phyloP scores from a whole-genome alignment of 441 rosid species.

The Gossypium schwendimanii region DNA sequence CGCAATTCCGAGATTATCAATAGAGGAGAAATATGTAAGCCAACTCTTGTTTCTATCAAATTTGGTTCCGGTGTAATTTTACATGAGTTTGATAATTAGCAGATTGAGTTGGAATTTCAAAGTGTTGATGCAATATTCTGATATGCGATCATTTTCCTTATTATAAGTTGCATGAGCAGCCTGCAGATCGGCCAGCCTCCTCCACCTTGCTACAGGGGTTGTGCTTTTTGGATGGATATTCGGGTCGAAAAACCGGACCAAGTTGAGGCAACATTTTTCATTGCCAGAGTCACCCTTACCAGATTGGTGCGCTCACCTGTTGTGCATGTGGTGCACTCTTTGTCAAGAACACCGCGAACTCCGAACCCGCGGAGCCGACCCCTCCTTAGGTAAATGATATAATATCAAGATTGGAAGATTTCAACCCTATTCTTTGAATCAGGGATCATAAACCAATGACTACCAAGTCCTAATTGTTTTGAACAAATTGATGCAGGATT shows the following conservation, averaged over 20 bases:
- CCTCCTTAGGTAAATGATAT: constrained; percentile 21
- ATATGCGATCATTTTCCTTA: constrained; percentile 6
- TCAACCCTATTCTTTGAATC: not conserved
- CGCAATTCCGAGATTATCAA: constrained; percentile 26
- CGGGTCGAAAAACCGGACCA: constrained; percentile 28
- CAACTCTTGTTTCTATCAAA: not conserved
- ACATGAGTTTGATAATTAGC: no score
- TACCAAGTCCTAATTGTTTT: not conserved
- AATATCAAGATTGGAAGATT: not conserved
- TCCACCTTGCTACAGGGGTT: constrained; percentile 27
- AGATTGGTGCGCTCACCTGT: constrained; percentile 25
- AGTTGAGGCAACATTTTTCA: constrained; percentile 32
- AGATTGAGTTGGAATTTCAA: not conserved
- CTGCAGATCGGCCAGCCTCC: constrained; percentile 23
- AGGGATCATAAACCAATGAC: not conserved
- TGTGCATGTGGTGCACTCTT: constrained; percentile 29
- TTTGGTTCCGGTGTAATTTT: not conserved
- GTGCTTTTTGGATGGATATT: constrained; percentile 31
- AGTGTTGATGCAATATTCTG: not conserved
- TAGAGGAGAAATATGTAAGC: constrained; percentile 34
- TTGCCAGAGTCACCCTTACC: constrained; percentile 36
- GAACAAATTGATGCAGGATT: not conserved
- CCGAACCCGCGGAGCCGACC: constrained; percentile 31
- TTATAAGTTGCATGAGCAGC: constrained; percentile 21
- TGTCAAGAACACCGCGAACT: constrained; percentile 38